Evolutionary conservation across 129 eudicot species (phyloP).

Genomic region (Tagetes erecta): DNA sequence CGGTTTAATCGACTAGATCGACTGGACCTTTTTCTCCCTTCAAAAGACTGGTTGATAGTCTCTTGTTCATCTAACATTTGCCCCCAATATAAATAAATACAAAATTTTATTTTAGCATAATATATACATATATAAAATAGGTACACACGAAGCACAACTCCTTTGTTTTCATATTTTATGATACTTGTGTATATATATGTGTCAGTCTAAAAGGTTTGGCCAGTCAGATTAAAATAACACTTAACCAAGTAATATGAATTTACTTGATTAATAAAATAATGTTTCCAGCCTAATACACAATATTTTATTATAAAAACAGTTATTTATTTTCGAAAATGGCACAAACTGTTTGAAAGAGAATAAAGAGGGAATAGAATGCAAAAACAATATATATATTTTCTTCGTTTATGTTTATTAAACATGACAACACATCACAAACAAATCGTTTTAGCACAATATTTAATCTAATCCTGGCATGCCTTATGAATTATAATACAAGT

Average conservation of each 20-base stretch:
- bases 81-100: background rate
- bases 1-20: background rate
- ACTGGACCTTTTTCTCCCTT: background rate
- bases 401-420: background rate
- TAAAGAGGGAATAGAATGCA: conserved; percentile 4
- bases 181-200: conserved; percentile 8
- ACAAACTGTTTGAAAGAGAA: conserved; percentile 1
- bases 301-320: background rate
- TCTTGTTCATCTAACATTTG: background rate
- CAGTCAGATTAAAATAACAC: background rate
- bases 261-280: background rate
- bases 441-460: background rate
- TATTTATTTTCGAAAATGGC: background rate
- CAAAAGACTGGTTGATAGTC: background rate
- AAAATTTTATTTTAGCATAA: background rate
- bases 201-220: conserved; percentile 14
- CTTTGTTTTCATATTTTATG: conserved; percentile 10
- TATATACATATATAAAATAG: background rate
- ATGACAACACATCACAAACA: background rate
- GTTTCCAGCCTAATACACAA: background rate
- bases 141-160: conserved; percentile 23
- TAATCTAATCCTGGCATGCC: background rate
- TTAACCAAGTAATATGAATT: background rate
- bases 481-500: background rate
- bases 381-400: background rate